These are phyloP conservation scores for Torulaspora delbrueckii DNA, from an alignment of 805 yeast genomes.

Conservation along the genomic window DNA sequence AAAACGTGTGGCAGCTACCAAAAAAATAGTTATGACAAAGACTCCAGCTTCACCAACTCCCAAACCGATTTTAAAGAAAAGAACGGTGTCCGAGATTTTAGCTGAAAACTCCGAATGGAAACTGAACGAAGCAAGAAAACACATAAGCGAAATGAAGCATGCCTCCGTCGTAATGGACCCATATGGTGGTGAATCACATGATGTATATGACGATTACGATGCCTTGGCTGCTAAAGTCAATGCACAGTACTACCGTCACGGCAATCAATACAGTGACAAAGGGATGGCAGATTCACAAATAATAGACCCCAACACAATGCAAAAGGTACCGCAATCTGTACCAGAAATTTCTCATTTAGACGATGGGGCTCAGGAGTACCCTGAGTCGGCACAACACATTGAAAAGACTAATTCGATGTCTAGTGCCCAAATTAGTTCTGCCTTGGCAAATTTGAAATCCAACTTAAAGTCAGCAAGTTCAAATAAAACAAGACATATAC, in stretches of 20 bases:
- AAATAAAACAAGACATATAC: conserved; percentile 56
- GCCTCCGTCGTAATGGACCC: conserved; percentile 27
- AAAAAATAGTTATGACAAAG: conserved; percentile 11
- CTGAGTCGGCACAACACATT: not conserved
- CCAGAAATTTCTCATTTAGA: not conserved
- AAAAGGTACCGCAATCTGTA: not conserved
- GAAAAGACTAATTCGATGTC: not conserved
- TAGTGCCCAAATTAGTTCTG: not conserved
- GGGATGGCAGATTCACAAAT: conserved; percentile 1
- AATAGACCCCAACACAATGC: not conserved
- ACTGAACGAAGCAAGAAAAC: conserved; percentile 52
- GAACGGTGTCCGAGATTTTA: conserved; percentile 74
- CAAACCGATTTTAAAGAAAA: conserved; percentile 84
- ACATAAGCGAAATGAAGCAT: conserved; percentile 40
- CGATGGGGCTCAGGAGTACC: not conserved
- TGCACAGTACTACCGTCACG: conserved; percentile 30
- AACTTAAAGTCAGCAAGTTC: conserved; percentile 6
- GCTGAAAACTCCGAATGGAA: conserved; percentile 38
- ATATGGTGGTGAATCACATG: conserved; percentile 12
- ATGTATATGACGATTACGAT: conserved; percentile 33
- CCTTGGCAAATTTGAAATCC: not conserved
- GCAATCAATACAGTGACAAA: not conserved
- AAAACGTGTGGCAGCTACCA: conserved; percentile 25
- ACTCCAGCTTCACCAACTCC: conserved; percentile 35
- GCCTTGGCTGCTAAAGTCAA: conserved; percentile 36